Percentiles rank a stretch among this genome's conserved stretches.
Conservation (phyloP, 1,284 basidiomycete genomes). For the Trichosporon sp. region DNA sequence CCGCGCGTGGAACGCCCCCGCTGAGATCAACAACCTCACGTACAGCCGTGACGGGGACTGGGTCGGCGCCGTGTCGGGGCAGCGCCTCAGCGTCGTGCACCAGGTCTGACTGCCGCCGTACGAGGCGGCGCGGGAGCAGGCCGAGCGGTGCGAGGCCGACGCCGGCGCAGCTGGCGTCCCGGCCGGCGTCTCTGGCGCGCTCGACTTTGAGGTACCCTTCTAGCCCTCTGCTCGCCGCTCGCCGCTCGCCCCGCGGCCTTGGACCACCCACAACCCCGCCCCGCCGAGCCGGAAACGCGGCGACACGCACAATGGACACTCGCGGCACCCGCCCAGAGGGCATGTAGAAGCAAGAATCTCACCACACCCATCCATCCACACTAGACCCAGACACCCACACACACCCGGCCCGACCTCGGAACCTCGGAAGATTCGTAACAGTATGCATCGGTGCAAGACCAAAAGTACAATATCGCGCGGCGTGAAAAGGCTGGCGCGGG, state of each 20-base stretch:
- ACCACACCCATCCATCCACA: neutral
- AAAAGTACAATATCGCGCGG: neutral
- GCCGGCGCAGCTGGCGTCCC: neutral
- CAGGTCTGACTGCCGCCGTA: constrained; percentile 47
- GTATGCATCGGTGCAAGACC: neutral
- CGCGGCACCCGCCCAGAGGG: too few relatives aligned
- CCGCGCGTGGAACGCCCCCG: constrained; percentile 73
- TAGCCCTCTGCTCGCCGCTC: neutral
- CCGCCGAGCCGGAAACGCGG: too few relatives aligned
- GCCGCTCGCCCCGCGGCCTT: too few relatives aligned
- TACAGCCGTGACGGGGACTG: constrained; percentile 72
- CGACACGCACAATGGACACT: too few relatives aligned
- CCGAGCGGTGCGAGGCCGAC: neutral
- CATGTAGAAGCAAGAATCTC: neutral
- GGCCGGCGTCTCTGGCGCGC: neutral
- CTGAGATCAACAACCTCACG: constrained; percentile 78
- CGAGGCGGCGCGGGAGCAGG: neutral
- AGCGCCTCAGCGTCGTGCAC: constrained; percentile 72
- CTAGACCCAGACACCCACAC: neutral
- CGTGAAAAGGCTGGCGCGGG: neutral
- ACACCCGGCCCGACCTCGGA: too few relatives aligned
- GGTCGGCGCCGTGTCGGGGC: constrained; percentile 83
- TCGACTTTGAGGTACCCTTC: neutral
- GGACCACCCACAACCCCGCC: too few relatives aligned
- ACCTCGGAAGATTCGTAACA: neutral